Percentiles rank a stretch among this genome's conserved stretches.
phyloP scores from a whole-genome alignment of 2,329 filamentous ascomycete species.

The Arachnopeziza araneosa region DNA sequence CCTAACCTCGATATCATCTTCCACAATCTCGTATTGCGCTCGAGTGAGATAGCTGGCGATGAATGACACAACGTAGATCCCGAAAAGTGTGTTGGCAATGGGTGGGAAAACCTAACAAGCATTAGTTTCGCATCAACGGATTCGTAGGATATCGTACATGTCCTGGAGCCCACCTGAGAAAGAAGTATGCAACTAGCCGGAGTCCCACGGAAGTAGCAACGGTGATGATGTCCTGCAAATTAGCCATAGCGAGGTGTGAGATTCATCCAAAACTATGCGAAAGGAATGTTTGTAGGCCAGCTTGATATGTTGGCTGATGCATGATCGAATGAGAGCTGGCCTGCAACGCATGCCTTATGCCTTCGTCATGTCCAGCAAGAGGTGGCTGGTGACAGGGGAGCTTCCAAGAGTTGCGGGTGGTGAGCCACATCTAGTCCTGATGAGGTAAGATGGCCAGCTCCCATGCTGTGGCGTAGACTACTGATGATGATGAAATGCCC shows the following conservation, averaged over 20 bases:
- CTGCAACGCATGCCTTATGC: background rate
- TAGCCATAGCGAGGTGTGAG: constrained; percentile 10
- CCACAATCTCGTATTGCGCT: constrained; percentile 50
- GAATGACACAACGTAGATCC: constrained; percentile 61
- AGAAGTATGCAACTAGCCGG: constrained; percentile 47
- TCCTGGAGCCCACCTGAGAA: constrained; percentile 50
- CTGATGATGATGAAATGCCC: background rate
- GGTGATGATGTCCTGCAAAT: constrained; percentile 25
- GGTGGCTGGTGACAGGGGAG: background rate
- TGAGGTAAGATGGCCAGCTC: background rate
- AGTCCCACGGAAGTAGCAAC: constrained; percentile 43
- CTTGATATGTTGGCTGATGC: background rate
- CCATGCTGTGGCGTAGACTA: background rate
- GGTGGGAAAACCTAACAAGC: constrained; percentile 32
- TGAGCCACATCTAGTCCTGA: constrained; percentile 3
- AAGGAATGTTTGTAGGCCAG: background rate
- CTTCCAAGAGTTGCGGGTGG: background rate
- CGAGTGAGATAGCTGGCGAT: constrained; percentile 52
- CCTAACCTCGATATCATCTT: constrained; percentile 52
- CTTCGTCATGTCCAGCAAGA: constrained; percentile 2
- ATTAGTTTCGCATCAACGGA: constrained; percentile 1
- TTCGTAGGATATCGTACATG: constrained; percentile 22
- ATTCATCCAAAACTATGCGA: background rate
- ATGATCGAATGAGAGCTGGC: background rate
- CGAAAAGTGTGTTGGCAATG: constrained; percentile 55